Percentiles rank a stretch among this genome's conserved stretches.
phyloP scores from a whole-genome alignment of 2,329 filamentous ascomycete genomes.

The Alternaria ethzedia region DNA sequence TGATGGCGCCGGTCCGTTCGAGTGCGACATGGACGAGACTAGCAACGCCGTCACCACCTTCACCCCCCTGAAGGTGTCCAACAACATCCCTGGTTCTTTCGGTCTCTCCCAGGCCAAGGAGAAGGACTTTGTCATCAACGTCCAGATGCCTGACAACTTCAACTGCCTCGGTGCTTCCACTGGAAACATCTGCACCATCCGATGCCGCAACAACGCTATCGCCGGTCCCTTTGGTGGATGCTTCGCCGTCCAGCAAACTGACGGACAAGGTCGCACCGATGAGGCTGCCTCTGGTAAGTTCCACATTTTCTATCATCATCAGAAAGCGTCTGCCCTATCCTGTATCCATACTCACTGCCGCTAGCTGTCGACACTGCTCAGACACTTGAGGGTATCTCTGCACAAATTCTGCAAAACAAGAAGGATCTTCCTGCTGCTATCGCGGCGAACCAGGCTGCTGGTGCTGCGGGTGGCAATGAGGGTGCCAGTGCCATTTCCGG shows the following conservation, averaged over 20 bases:
- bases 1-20: slow-evolving; percentile 70
- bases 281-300: slow-evolving; percentile 36
- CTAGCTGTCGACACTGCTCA: slow-evolving; percentile 56
- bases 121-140: slow-evolving; percentile 64
- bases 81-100: slow-evolving; percentile 66
- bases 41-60: slow-evolving; percentile 55
- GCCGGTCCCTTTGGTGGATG: slow-evolving; percentile 70
- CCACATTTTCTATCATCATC: neutral
- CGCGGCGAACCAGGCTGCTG: slow-evolving; percentile 55
- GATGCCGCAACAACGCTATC: slow-evolving; percentile 66
- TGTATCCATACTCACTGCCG: slow-evolving; percentile 28
- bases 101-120: slow-evolving; percentile 64
- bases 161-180: slow-evolving; percentile 60
- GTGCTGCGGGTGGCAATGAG: slow-evolving; percentile 45
- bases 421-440: slow-evolving; percentile 58
- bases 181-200: slow-evolving; percentile 67
- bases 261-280: slow-evolving; percentile 43
- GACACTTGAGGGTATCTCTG: slow-evolving; percentile 53
- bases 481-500: slow-evolving; percentile 51
- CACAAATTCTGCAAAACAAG: slow-evolving; percentile 60
- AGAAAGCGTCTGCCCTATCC: slow-evolving; percentile 6
- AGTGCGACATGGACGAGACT: slow-evolving; percentile 68
- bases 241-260: slow-evolving; percentile 64
- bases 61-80: slow-evolving; percentile 59
- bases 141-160: slow-evolving; percentile 62